Base-by-base conservation (phyloP, 2,329 filamentous ascomycete species). In the Ascosphaera aggregata region DNA sequence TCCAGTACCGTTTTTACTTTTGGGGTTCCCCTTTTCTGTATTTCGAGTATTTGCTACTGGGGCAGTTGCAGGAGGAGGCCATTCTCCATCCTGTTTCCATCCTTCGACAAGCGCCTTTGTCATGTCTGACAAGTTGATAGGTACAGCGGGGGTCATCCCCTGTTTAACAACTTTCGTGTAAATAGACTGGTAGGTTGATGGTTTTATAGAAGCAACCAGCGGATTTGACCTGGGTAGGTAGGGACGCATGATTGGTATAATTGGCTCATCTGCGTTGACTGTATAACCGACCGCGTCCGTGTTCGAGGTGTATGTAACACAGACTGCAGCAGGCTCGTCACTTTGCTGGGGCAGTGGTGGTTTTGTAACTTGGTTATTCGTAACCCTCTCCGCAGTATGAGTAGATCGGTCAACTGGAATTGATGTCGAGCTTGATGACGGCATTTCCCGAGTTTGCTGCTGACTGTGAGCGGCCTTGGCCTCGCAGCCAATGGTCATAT, bases 51-150 rank as follows among this genome's bases (percentile, higher is more conserved):
- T n/a, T 3, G 15, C 15, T n/a, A 32, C 13, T 5, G 30, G 30
- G 9, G 11, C 50, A 15, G 60, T 59, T 0, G 65, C 54, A 46
- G 70, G 71, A 1, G 80, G 81, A 3, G 86, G 85, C 86, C 86
- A 95, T 55, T 93, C 81, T 13, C 84, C 85, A 49, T 89, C 81
- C 32, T 80, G 69, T 56, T 91, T 92, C 86, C 86, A 94, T 34
- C 86, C 86, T 19, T 77, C 67, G 1, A 95, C 84, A 46, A 86
- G 79, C 9, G 80, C 73, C 8, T 73, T 69, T 17, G 80, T 72
- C 61, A 94, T 75, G 48, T 92, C 81, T 20, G 67, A 62, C 0
- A 95, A 68, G 48, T 93, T 94, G 50, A 94, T 78, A 2, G 86
- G 86, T 13, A 91, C 80, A 1, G 78, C 76, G 0, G 86, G 86